A percentile compares a stretch with the other conserved stretches of the same genome.
Evolutionary conservation across 768 basidiomycete genomes (phyloP).

Genomic region (Mycena haematopus): DNA sequence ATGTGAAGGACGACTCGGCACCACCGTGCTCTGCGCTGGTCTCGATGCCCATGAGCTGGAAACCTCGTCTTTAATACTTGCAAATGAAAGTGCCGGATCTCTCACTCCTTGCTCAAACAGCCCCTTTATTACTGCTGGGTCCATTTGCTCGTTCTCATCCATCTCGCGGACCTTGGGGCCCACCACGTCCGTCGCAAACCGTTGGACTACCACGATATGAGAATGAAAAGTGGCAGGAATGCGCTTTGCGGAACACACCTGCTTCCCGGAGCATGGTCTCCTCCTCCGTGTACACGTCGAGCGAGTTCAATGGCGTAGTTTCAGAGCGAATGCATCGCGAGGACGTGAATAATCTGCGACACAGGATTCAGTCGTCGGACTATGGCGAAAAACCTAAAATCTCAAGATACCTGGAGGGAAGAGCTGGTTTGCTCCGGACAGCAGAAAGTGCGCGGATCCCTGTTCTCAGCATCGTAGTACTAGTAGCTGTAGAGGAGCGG

Average conservation of each 20-base stretch:
- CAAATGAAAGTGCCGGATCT: conserved; percentile 18
- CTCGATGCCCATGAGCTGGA: conserved; percentile 97
- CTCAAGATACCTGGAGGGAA: conserved; percentile 15
- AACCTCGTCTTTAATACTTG: conserved; percentile 10
- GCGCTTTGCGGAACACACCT: conserved; percentile 53
- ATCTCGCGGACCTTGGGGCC: conserved; percentile 93
- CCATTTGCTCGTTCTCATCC: conserved; percentile 98
- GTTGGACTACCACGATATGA: conserved; percentile 59
- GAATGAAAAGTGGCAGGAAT: neutral
- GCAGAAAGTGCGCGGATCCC: conserved; percentile 17
- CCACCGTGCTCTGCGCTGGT: conserved; percentile 85
- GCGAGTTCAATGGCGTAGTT: conserved; percentile 53
- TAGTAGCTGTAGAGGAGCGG: neutral
- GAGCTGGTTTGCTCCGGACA: conserved; percentile 6
- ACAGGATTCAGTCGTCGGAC: neutral
- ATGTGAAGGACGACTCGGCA: conserved; percentile 89
- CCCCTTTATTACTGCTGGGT: conserved; percentile 81
- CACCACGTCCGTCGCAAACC: conserved; percentile 90
- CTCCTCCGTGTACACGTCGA: conserved; percentile 91
- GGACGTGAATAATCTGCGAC: conserved; percentile 44
- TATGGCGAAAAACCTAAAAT: neutral
- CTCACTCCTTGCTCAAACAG: conserved; percentile 95
- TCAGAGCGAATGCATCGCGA: conserved; percentile 42
- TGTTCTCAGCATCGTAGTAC: conserved; percentile 23
- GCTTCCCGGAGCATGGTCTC: conserved; percentile 93